Evolutionary conservation across 2,329 filamentous ascomycete species (phyloP).

Genomic region (Hymenoscyphus linearis): DNA sequence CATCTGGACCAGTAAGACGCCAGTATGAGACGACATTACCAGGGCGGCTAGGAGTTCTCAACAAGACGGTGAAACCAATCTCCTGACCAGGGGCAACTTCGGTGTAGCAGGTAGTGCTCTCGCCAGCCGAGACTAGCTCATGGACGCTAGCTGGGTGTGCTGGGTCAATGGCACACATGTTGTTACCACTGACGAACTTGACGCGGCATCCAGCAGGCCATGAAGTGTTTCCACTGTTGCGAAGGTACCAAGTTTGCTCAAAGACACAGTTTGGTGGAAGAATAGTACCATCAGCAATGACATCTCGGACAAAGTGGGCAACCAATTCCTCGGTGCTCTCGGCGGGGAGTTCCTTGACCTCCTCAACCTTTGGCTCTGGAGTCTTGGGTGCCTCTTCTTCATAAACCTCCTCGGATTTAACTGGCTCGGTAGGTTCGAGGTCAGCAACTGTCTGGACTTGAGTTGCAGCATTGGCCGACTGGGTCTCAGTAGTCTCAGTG

Average conservation of each 20-base stretch:
- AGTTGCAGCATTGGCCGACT: slow-evolving; percentile 47
- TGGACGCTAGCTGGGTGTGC: slow-evolving; percentile 71
- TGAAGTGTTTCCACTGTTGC: slow-evolving; percentile 69
- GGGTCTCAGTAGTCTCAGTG: slow-evolving; percentile 44
- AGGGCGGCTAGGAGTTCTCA: slow-evolving; percentile 72
- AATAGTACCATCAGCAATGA: slow-evolving; percentile 70
- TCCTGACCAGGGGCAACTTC: slow-evolving; percentile 69
- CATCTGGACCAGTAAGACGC: slow-evolving; percentile 79
- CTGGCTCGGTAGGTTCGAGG: slow-evolving; percentile 55
- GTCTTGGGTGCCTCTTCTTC: slow-evolving; percentile 26
- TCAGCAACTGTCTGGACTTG: slow-evolving; percentile 70
- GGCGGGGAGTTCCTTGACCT: slow-evolving; percentile 31
- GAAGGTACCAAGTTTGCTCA: slow-evolving; percentile 85
- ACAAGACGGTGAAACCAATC: slow-evolving; percentile 73
- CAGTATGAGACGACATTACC: slow-evolving; percentile 92
- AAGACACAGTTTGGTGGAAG: slow-evolving; percentile 69
- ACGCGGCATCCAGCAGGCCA: slow-evolving; percentile 92
- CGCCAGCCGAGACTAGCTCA: slow-evolving; percentile 71
- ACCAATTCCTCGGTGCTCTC: slow-evolving; percentile 40
- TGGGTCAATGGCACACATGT: slow-evolving; percentile 89
- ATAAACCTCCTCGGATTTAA: slow-evolving; percentile 32
- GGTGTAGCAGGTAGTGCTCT: slow-evolving; percentile 71
- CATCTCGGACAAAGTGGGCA: slow-evolving; percentile 72
- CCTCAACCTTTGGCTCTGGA: slow-evolving; percentile 26
- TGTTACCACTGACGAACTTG: slow-evolving; percentile 88